phyloP scores from a whole-genome alignment of 495 filamentous ascomycete genomes.

The Copromyces sp. region DNA sequence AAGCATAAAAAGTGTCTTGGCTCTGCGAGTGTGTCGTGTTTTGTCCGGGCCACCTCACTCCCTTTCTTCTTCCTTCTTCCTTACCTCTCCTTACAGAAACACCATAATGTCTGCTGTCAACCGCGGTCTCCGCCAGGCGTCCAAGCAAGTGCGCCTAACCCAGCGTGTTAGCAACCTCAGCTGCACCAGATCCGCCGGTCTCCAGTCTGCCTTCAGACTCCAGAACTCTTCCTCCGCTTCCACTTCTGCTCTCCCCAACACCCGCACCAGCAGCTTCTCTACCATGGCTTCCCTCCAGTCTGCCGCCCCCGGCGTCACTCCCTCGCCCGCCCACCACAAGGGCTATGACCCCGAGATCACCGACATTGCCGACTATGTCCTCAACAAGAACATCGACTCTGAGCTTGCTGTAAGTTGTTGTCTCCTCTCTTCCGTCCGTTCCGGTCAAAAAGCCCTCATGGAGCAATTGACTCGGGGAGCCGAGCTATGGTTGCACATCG shows the following conservation, averaged over 20 bases:
- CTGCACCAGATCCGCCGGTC: neutral
- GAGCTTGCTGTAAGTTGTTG: slow-evolving; percentile 70
- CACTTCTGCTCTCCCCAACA: slow-evolving; percentile 14
- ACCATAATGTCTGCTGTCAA: slow-evolving; percentile 22
- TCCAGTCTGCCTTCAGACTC: slow-evolving; percentile 3
- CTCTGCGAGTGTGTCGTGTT: neutral
- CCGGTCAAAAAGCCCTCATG: neutral
- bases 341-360: slow-evolving; percentile 83
- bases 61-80: neutral
- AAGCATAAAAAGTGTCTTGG: neutral
- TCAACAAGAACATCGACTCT: slow-evolving; percentile 81
- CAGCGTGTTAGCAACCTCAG: slow-evolving; percentile 1
- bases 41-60: neutral
- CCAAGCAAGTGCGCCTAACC: slow-evolving; percentile 17
- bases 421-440: slow-evolving; percentile 1
- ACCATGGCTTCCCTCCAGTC: slow-evolving; percentile 46
- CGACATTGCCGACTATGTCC: slow-evolving; percentile 90
- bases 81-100: neutral
- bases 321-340: slow-evolving; percentile 38
- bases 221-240: slow-evolving; percentile 11
- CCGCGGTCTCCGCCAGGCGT: slow-evolving; percentile 22
- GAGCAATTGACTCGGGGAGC: too few species aligned
- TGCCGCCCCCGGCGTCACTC: slow-evolving; percentile 31
- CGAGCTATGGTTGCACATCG: neutral
- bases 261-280: slow-evolving; percentile 37